Percentiles rank a stretch among this genome's conserved stretches.
These are phyloP conservation scores for Monilinia vaccinii-corymbosi DNA, from an alignment of 2,329 filamentous ascomycete genomes.

Conservation along the genomic window DNA sequence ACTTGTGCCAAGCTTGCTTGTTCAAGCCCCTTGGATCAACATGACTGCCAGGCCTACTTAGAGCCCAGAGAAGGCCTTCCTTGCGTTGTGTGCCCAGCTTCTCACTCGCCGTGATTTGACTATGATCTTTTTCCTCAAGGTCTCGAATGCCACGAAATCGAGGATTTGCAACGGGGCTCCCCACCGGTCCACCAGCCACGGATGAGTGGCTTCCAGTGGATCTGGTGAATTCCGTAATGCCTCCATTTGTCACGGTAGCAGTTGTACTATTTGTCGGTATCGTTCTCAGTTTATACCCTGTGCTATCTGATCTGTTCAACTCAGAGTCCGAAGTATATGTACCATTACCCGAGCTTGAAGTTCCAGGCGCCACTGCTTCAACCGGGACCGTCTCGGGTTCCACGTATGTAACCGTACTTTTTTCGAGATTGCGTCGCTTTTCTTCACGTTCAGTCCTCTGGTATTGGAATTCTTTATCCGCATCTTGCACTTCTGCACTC, in stretches of 20 bases:
- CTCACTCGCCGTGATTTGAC: conserved; percentile 42
- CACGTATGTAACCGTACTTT: conserved; percentile 65
- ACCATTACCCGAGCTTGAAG: conserved; percentile 23
- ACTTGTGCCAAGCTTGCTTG: conserved; percentile 99
- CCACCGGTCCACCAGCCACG: conserved; percentile 28
- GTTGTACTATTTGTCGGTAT: conserved; percentile 36
- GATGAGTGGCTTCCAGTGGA: conserved; percentile 47
- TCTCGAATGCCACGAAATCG: conserved; percentile 91
- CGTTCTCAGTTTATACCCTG: conserved; percentile 42
- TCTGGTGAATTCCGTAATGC: conserved; percentile 33
- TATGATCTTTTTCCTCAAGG: conserved; percentile 72
- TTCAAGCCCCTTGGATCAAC: conserved; percentile 92
- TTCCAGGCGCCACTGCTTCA: conserved; percentile 29
- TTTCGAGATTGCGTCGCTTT: conserved; percentile 82
- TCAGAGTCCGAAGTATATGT: conserved; percentile 55
- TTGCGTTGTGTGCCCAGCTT: conserved; percentile 65
- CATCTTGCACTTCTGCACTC: conserved; percentile 78
- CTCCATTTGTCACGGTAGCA: conserved; percentile 27
- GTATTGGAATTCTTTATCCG: conserved; percentile 94
- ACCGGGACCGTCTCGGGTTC: conserved; percentile 55
- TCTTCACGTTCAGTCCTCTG: conserved; percentile 93
- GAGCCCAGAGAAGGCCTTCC: conserved; percentile 88
- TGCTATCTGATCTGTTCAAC: conserved; percentile 64
- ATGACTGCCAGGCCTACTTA: conserved; percentile 87
- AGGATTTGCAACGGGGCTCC: conserved; percentile 43